Conservation (phyloP, 2,329 filamentous ascomycete genomes). For the Sclerotinia spermophila region DNA sequence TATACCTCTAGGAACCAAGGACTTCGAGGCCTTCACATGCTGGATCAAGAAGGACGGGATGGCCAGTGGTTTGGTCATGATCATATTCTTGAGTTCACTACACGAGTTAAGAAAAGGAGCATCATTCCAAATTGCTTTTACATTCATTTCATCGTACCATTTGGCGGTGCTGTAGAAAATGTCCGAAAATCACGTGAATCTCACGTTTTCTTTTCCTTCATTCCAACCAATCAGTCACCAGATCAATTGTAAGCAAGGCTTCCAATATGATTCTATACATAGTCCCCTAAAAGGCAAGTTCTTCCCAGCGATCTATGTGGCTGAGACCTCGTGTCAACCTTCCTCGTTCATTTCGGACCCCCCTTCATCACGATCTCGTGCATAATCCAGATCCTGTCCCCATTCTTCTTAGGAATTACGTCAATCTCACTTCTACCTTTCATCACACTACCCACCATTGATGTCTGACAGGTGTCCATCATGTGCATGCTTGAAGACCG, state of each 20-base stretch:
- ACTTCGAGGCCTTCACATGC: background rate
- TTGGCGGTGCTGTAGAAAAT: background rate
- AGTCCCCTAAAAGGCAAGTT: background rate
- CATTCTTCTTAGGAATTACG: conserved; percentile 6
- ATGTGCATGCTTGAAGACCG: background rate
- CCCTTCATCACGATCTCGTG: conserved; percentile 13
- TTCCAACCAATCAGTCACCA: background rate
- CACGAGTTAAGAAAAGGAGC: background rate
- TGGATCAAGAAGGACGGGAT: background rate
- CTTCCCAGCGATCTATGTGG: background rate
- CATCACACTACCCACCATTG: background rate
- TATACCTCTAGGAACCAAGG: background rate
- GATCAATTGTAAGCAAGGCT: background rate
- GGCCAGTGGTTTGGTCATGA: background rate
- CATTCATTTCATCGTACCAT: background rate
- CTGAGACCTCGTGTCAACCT: conserved; percentile 1
- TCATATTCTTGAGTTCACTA: background rate
- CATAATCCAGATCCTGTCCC: background rate
- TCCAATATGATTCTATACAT: background rate
- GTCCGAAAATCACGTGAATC: background rate
- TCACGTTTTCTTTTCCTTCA: background rate
- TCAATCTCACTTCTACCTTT: background rate
- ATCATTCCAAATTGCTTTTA: background rate
- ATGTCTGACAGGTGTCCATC: background rate
- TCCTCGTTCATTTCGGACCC: background rate